Conservation (phyloP, 306 rosid species). For the Astragalus membranaceus region DNA sequence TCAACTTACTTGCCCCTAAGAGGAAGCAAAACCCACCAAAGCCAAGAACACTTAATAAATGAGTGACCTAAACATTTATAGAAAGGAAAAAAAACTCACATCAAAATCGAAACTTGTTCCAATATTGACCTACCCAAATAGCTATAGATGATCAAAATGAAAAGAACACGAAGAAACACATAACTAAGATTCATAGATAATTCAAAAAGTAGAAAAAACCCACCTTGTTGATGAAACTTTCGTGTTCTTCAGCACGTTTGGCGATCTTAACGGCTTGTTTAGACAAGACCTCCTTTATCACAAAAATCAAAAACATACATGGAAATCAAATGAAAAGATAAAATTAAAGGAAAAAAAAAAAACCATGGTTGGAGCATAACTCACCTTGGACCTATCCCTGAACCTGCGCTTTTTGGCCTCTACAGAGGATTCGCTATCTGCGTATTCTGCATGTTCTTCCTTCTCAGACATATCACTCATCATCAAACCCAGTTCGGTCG, state of each 20-base stretch:
- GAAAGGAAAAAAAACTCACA: constrained; percentile 54
- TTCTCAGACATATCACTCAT: constrained; percentile 35
- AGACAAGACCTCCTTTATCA: constrained; percentile 58
- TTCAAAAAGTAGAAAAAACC: neutral
- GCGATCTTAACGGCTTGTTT: constrained; percentile 80
- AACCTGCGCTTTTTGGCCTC: constrained; percentile 40
- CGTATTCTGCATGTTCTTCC: constrained; percentile 41
- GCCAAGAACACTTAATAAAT: constrained; percentile 70
- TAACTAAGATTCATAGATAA: neutral
- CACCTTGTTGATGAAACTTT: constrained; percentile 66
- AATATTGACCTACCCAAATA: neutral
- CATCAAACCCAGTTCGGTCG: too few relatives aligned
- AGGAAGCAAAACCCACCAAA: constrained; percentile 27
- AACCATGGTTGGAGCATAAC: neutral
- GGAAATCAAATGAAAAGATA: neutral
- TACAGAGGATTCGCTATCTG: constrained; percentile 43
- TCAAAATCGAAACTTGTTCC: neutral
- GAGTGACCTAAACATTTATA: constrained; percentile 48
- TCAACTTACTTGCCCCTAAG: constrained; percentile 69
- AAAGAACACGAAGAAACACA: too few relatives aligned
- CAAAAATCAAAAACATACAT: constrained; percentile 38
- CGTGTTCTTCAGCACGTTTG: constrained; percentile 83
- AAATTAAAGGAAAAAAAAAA: neutral
- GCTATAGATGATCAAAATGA: neutral
- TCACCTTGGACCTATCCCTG: constrained; percentile 71